Evolutionary conservation across 495 filamentous ascomycete genomes (phyloP).

Genomic region (Tuber calosporum): DNA sequence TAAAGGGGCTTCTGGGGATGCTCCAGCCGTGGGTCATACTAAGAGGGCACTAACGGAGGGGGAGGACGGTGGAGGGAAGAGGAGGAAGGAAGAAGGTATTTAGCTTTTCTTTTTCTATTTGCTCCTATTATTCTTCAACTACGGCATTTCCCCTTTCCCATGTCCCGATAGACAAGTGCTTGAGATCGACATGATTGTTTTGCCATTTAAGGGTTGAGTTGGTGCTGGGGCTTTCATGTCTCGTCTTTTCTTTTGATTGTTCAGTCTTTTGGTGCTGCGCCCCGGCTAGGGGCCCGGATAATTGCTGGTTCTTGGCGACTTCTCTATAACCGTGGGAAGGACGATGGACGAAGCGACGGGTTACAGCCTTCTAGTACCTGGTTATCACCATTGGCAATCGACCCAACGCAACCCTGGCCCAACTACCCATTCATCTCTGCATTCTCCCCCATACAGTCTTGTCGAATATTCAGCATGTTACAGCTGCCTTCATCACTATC

Average conservation of each 20-base stretch:
- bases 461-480: conserved; percentile 1
- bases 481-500: background rate
- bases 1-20: conserved; percentile 19
- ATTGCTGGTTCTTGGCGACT: conserved; percentile 4
- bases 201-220: background rate
- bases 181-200: background rate
- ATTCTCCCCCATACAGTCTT: background rate
- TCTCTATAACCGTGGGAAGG: conserved; percentile 2
- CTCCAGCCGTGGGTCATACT: conserved; percentile 7
- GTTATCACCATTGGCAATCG: background rate
- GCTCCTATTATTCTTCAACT: conserved; percentile 10
- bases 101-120: conserved; percentile 27
- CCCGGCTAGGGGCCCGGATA: background rate
- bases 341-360: background rate
- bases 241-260: background rate
- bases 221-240: background rate
- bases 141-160: background rate
- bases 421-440: background rate
- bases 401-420: background rate
- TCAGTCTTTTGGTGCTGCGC: background rate
- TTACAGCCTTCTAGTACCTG: background rate
- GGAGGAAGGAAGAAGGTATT: conserved; percentile 40
- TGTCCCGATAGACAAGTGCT: background rate
- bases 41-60: conserved; percentile 30
- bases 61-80: conserved; percentile 35